A percentile compares a stretch with the other conserved stretches of the same genome.
Conservation (phyloP, 1,139 yeast species). For the Trichomonascaceae sp. region DNA sequence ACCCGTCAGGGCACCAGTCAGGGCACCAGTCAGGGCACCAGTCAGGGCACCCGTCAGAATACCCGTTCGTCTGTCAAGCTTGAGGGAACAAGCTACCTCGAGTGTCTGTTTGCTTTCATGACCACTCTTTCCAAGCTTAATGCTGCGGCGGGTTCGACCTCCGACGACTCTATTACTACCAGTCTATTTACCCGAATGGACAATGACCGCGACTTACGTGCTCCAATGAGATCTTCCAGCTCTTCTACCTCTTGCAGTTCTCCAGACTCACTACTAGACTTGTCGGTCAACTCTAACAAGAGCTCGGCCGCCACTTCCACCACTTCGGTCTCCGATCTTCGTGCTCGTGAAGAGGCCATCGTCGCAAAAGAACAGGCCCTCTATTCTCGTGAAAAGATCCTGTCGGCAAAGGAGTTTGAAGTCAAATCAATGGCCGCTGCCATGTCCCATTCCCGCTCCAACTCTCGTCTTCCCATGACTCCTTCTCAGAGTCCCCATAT, state of each 20-base stretch:
- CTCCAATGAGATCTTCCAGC: slow-evolving; percentile 3
- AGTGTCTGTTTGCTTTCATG: slow-evolving; percentile 68
- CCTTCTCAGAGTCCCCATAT: slow-evolving; percentile 6
- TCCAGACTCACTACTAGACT: slow-evolving; percentile 2
- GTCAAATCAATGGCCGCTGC: slow-evolving; percentile 6
- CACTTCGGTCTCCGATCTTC: slow-evolving; percentile 5
- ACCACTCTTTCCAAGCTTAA: slow-evolving; percentile 52
- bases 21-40: not conserved
- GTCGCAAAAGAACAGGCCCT: slow-evolving; percentile 12
- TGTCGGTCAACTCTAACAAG: slow-evolving; percentile 3
- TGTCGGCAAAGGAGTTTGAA: slow-evolving; percentile 7
- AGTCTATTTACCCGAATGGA: slow-evolving; percentile 5
- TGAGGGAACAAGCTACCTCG: slow-evolving; percentile 71
- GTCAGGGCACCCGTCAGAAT: not conserved
- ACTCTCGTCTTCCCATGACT: slow-evolving; percentile 1
- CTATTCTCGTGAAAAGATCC: slow-evolving; percentile 13
- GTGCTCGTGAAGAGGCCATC: slow-evolving; percentile 13
- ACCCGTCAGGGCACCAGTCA: not conserved
- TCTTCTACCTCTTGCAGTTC: slow-evolving; percentile 2
- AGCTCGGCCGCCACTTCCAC: slow-evolving; percentile 2
- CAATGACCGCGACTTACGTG: slow-evolving; percentile 2
- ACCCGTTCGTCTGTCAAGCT: not conserved
- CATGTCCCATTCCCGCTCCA: slow-evolving; percentile 5
- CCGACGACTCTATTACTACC: too few relatives aligned
- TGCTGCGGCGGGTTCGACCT: slow-evolving; percentile 3